Evolutionary conservation across 495 filamentous ascomycete genomes (phyloP), one percentile per base, ranked within the genome.

Genomic region (Cudoniella acicularis): DNA sequence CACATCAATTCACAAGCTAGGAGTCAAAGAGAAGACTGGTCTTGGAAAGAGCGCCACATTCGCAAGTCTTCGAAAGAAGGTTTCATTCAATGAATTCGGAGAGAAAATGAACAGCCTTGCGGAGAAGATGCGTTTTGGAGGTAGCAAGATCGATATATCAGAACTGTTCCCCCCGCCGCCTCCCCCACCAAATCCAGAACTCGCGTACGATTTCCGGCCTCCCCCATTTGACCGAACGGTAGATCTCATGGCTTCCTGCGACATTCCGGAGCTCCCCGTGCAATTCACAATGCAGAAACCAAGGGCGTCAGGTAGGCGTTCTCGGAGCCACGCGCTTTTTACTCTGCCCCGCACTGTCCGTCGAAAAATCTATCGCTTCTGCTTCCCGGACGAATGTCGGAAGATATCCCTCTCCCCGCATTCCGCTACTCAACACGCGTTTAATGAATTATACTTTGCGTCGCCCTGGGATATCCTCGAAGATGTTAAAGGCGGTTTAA

Each of bases 401-500:
- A 62, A 61, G 36, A 60, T 68, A 11, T 49, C 30, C 1, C 50
- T 69, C 1, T 57, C 64, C 8, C 61, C 57, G 0, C 22, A 21
- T 1, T 66, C 64, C 46, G 60, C 59, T 8, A 64, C 61, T 1
- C 62, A 55, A 52, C 26, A 46, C 16, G 52, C 64, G 2, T 67
- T 59, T 46, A 18, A 46, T 1, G 41, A 52, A 11, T 42, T 49
- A 8, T 52, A 66, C 26, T 64, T 69, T 42, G 30, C 46, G 6
- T 54, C 51, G 1, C 55, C 59, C 17, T 64, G 56, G 55, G 59
- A 60, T 46, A 30, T 69, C n/a, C 54, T 69, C 13, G 59, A 61
- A 6, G n/a, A 46, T n/a, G 61, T 69, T 10, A 40, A 40, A 18
- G 66, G 64, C 21, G 61, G 50, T 20, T n/a, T 67, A 0, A 42